A percentile compares a stretch with the other conserved stretches of the same genome.
Conservation (phyloP, 2,329 filamentous ascomycete species). For the Diaporthe citrichinensis region DNA sequence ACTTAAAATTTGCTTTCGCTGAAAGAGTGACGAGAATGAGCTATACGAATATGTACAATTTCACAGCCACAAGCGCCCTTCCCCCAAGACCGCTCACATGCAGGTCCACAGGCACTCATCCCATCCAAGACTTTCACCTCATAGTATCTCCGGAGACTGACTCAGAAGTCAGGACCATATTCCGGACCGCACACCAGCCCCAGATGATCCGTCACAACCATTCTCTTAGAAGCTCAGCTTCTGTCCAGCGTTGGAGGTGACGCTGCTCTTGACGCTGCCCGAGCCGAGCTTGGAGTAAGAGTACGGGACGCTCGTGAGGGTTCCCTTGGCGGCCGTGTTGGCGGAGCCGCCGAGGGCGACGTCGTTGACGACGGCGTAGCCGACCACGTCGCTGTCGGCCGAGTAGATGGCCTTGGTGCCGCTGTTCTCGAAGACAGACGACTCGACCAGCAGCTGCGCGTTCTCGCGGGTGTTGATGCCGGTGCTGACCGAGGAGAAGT, state of each 20-base stretch:
- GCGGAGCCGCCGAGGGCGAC: slow-evolving; percentile 59
- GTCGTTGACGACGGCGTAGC: slow-evolving; percentile 58
- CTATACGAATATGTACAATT: no score
- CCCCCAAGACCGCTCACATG: no score
- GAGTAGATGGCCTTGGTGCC: slow-evolving; percentile 52
- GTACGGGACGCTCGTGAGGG: slow-evolving; percentile 67
- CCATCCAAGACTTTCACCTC: no score
- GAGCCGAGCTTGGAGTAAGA: slow-evolving; percentile 66
- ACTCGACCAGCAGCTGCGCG: slow-evolving; percentile 70
- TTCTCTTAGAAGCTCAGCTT: slow-evolving; percentile 51
- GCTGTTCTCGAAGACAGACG: slow-evolving; percentile 62
- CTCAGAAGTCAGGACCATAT: no score
- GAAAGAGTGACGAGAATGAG: no score
- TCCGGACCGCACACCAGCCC: not conserved
- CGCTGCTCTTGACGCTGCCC: slow-evolving; percentile 59
- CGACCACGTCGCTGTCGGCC: slow-evolving; percentile 57
- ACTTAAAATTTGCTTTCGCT: no score
- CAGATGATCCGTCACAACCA: not conserved
- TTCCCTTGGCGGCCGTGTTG: slow-evolving; percentile 65
- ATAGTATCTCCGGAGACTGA: no score
- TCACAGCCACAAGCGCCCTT: no score
- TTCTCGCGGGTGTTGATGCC: slow-evolving; percentile 70
- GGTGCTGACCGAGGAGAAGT: slow-evolving; percentile 56
- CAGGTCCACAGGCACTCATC: no score
- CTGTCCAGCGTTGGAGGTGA: slow-evolving; percentile 57